These are phyloP conservation scores for Epichloe elymi DNA, from an alignment of 2,329 filamentous ascomycete species.

Conservation along the genomic window DNA sequence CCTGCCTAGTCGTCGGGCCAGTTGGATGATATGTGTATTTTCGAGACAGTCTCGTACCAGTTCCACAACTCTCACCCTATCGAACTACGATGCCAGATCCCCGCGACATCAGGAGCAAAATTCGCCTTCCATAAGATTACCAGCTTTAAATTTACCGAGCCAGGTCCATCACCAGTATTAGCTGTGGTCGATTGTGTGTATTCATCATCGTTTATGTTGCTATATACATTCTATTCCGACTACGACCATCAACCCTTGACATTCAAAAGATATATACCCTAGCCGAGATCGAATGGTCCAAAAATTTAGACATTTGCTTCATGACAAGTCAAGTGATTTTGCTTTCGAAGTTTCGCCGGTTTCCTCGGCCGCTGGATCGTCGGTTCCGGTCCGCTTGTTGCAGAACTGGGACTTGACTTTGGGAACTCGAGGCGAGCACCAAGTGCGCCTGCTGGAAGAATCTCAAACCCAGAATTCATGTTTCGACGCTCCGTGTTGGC, in stretches of 20 bases:
- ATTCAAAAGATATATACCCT: slow-evolving; percentile 1
- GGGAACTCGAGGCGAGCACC: slow-evolving; percentile 5
- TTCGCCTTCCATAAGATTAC: too few relatives aligned
- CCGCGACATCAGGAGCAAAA: too few relatives aligned
- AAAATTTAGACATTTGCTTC: not conserved
- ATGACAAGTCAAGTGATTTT: not conserved
- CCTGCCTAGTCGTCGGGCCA: not conserved
- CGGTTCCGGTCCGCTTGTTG: not conserved
- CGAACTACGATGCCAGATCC: not conserved
- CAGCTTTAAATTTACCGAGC: too few relatives aligned
- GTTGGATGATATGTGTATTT: not conserved
- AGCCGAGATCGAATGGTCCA: not conserved
- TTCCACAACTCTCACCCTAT: slow-evolving; percentile 1
- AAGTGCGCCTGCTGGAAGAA: slow-evolving; percentile 6
- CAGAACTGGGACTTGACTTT: not conserved
- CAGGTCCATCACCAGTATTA: too few relatives aligned
- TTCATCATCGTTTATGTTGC: not conserved
- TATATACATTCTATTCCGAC: not conserved
- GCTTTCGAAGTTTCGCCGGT: not conserved
- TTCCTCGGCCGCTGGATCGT: not conserved
- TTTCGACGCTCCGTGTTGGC: slow-evolving; percentile 4
- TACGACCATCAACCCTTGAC: not conserved
- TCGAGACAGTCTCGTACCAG: not conserved
- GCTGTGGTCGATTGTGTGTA: too few relatives aligned
- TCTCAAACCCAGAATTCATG: slow-evolving; percentile 6